phyloP scores from a whole-genome alignment of 129 eudicot genomes.

The Saposhnikovia divaricata region DNA sequence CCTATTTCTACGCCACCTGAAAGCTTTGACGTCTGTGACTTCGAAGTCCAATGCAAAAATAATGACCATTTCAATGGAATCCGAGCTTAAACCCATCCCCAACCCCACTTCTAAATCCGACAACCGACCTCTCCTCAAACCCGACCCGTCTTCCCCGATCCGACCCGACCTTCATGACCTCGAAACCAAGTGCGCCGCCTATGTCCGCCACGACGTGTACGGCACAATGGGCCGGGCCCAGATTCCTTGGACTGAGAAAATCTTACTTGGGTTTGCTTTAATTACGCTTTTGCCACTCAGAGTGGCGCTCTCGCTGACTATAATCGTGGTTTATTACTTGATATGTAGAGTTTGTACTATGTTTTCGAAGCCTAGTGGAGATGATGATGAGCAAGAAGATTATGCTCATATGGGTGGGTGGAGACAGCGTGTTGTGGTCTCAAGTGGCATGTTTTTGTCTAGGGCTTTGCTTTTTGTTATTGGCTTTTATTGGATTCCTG shows the following conservation, averaged over 20 bases:
- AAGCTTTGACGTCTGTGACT: background rate
- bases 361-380: conserved; percentile 42
- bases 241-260: conserved; percentile 55
- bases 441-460: conserved; percentile 57
- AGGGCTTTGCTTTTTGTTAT: conserved; percentile 66
- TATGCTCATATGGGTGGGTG: conserved; percentile 73
- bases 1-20: background rate
- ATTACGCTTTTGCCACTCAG: conserved; percentile 60
- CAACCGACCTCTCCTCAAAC: conserved; percentile 59
- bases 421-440: conserved; percentile 50
- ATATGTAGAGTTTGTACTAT: conserved; percentile 62
- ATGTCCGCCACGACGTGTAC: conserved; percentile 61
- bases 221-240: conserved; percentile 80
- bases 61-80: background rate
- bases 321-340: conserved; percentile 58
- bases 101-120: conserved; percentile 14
- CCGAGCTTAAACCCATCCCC: background rate
- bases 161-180: conserved; percentile 37
- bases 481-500: conserved; percentile 75
- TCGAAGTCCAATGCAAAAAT: background rate
- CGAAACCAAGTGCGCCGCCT: conserved; percentile 63
- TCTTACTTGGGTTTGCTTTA: conserved; percentile 33
- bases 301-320: conserved; percentile 25
- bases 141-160: conserved; percentile 20
- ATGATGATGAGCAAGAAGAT: conserved; percentile 71